Evolutionary conservation across 495 filamentous ascomycete genomes (phyloP).

Genomic region (Amphirosellinia nigrospora): DNA sequence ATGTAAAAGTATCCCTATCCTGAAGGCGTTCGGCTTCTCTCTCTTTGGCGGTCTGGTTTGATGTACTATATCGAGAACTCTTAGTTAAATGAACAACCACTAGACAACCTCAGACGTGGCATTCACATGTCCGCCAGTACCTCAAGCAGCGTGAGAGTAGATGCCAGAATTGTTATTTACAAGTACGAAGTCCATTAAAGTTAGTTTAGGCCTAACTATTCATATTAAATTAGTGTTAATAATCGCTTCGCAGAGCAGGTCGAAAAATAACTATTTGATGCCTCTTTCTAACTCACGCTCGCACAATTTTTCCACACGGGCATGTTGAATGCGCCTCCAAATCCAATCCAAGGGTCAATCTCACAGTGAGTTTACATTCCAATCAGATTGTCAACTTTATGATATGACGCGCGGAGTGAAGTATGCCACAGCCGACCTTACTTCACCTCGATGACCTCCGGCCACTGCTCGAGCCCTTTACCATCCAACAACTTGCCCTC

Average conservation of each 20-base stretch:
- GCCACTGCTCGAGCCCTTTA: constrained; percentile 16
- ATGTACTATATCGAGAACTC: not conserved
- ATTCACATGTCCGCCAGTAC: not conserved
- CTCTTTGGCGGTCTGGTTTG: not conserved
- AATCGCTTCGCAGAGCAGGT: too few relatives aligned
- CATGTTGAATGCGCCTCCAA: not conserved
- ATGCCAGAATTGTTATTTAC: not conserved
- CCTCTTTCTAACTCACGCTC: not conserved
- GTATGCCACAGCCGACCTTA: not conserved
- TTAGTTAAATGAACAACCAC: not conserved
- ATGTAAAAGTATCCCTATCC: too few relatives aligned
- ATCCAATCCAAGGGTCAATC: not conserved
- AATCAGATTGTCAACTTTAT: not conserved
- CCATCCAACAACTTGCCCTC: constrained; percentile 27
- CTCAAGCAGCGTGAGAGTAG: not conserved
- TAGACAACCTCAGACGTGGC: not conserved
- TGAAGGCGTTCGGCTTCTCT: not conserved
- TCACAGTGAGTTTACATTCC: not conserved
- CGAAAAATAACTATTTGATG: not conserved
- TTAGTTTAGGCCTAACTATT: not conserved
- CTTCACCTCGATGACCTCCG: constrained; percentile 23
- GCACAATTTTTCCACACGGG: not conserved
- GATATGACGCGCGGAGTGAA: not conserved
- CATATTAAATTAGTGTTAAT: not conserved
- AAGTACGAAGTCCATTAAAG: not conserved